Conservation (phyloP, 768 basidiomycete genomes). For the Rickenella mellea region DNA sequence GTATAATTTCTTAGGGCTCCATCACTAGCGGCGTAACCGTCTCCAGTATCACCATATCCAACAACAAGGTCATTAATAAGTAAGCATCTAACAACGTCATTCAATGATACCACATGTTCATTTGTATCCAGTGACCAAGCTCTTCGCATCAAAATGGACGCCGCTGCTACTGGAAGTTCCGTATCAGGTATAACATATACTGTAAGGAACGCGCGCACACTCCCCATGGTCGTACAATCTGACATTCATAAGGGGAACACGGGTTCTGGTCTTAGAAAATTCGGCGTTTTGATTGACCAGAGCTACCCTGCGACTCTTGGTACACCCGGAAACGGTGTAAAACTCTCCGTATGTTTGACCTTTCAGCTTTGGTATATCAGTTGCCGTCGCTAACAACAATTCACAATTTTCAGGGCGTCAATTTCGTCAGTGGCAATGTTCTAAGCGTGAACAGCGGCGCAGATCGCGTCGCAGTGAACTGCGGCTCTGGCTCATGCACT, state of each 20-base stretch:
- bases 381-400: no score
- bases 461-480: neutral
- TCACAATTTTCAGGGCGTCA: conserved; percentile 31
- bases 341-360: conserved; percentile 10
- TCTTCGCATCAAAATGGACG: conserved; percentile 52
- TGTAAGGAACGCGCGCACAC: neutral
- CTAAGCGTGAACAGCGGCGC: conserved; percentile 28
- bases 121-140: conserved; percentile 32
- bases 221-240: neutral
- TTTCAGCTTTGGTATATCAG: neutral
- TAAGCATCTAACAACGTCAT: conserved; percentile 10
- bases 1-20: conserved; percentile 36
- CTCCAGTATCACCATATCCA: conserved; percentile 34
- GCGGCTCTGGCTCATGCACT: neutral
- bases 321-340: conserved; percentile 13
- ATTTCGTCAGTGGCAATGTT: conserved; percentile 30
- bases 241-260: conserved; percentile 35
- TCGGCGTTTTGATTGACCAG: conserved; percentile 19
- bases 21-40: conserved; percentile 38
- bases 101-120: neutral
- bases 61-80: conserved; percentile 51
- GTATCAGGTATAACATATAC: conserved; percentile 25
- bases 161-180: conserved; percentile 31
- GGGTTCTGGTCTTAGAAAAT: conserved; percentile 30
- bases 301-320: conserved; percentile 15